A percentile compares a stretch with the other conserved stretches of the same genome.
These are phyloP conservation scores for Chrysanthemum lavandulifolium DNA, from an alignment of 129 eudicot species.

Conservation along the genomic window DNA sequence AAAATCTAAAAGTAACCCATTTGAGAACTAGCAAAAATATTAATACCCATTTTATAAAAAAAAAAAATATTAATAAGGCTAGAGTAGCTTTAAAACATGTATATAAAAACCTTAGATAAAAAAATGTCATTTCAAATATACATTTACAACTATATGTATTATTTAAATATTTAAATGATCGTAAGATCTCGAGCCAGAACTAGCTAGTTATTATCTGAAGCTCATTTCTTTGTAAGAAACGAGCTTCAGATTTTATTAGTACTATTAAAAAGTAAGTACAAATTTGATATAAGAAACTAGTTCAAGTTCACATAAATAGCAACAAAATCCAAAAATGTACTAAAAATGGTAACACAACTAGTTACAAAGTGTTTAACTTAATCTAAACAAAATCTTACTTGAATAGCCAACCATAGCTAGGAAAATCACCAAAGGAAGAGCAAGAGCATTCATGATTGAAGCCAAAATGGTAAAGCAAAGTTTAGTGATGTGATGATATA, in stretches of 20 bases:
- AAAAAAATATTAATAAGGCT: no score
- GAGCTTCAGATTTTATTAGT: no score
- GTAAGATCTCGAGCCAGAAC: no score
- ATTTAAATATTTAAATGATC: no score
- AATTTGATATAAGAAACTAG: no score
- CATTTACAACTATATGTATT: no score
- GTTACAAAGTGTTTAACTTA: background rate
- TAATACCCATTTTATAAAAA: background rate
- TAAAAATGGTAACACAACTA: background rate
- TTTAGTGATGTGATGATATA: constrained; percentile 16
- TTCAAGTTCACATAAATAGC: no score
- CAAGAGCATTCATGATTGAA: constrained; percentile 35
- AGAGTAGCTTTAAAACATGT: background rate
- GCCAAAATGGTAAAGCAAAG: constrained; percentile 16
- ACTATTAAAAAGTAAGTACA: no score
- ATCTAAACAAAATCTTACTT: constrained; percentile 22
- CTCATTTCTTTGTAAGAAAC: no score
- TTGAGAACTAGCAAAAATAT: constrained; percentile 6
- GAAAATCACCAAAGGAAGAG: constrained; percentile 16
- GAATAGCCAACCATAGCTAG: constrained; percentile 36
- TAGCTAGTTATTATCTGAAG: no score
- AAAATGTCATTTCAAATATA: no score
- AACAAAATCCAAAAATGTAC: no score
- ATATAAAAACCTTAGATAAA: background rate
- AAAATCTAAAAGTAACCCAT: constrained; percentile 12